phyloP scores from a whole-genome alignment of 108 stramenopile species.

The Nitzschia sp. region DNA sequence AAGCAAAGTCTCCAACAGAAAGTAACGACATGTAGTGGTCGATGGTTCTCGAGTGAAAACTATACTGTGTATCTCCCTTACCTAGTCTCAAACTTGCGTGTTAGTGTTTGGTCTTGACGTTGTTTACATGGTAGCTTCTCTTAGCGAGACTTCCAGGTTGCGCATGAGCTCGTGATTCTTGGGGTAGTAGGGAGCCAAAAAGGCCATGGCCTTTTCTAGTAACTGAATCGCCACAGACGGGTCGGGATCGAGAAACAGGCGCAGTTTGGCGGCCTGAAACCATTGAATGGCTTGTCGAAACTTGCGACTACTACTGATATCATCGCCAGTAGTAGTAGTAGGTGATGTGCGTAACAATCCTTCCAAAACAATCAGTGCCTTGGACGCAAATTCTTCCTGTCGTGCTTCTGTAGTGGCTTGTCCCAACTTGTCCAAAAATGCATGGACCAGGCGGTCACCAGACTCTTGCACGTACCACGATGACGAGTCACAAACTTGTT shows the following conservation, averaged over 20 bases:
- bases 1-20: too few relatives aligned
- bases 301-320: conserved; percentile 8
- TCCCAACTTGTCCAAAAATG: conserved; percentile 10
- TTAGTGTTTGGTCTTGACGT: too few relatives aligned
- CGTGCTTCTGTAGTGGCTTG: not conserved
- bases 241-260: conserved; percentile 28
- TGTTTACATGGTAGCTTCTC: conserved; percentile 7
- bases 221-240: conserved; percentile 25
- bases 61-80: too few relatives aligned
- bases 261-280: conserved; percentile 39
- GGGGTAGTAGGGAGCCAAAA: conserved; percentile 14
- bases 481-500: conserved; percentile 3
- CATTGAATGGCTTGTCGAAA: conserved; percentile 17
- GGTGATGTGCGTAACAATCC: not conserved
- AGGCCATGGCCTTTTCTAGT: conserved; percentile 12
- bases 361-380: not conserved
- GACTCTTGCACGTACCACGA: conserved; percentile 39
- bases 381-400: not conserved
- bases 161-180: conserved; percentile 32
- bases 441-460: conserved; percentile 32
- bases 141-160: conserved; percentile 4
- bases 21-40: too few relatives aligned
- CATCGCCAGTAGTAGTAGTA: not conserved
- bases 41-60: too few relatives aligned
- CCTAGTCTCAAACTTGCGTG: too few relatives aligned